Conservation (phyloP, 208 protist species). For the Leishmania braziliensis region DNA sequence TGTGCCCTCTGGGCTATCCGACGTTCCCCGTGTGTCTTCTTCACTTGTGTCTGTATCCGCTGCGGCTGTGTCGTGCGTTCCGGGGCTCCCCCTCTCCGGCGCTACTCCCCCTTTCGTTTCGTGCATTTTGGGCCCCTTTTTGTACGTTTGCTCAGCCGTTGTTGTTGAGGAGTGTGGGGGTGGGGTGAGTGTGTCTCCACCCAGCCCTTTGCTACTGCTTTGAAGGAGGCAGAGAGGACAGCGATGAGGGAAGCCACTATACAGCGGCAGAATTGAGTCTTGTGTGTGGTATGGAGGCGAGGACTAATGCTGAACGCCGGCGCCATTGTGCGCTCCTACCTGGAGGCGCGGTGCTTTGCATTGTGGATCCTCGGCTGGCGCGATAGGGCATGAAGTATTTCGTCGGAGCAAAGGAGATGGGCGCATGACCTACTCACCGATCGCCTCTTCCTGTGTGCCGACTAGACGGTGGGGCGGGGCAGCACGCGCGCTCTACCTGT, state of each 20-base stretch:
- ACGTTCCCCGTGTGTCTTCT: background rate
- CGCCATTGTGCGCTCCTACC: background rate
- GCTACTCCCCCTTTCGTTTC: conserved; percentile 16
- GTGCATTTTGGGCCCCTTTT: background rate
- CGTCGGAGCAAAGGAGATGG: background rate
- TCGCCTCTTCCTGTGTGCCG: background rate
- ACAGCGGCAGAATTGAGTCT: background rate
- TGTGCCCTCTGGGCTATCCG: background rate
- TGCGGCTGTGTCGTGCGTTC: conserved; percentile 1
- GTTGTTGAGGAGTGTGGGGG: background rate
- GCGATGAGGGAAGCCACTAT: background rate
- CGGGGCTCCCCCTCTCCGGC: background rate
- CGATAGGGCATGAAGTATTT: background rate
- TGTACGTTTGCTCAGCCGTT: background rate
- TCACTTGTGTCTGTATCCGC: background rate
- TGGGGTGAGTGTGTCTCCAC: background rate
- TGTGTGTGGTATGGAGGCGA: background rate
- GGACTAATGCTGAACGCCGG: background rate
- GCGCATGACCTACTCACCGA: background rate
- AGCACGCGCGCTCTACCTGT: background rate
- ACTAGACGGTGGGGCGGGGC: background rate
- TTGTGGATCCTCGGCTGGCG: background rate
- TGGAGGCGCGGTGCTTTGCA: background rate
- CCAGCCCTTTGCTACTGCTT: too few relatives aligned
- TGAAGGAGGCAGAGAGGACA: too few relatives aligned